Conservation (phyloP, 2,329 filamentous ascomycete species). For the Clarireedia monteithiana region DNA sequence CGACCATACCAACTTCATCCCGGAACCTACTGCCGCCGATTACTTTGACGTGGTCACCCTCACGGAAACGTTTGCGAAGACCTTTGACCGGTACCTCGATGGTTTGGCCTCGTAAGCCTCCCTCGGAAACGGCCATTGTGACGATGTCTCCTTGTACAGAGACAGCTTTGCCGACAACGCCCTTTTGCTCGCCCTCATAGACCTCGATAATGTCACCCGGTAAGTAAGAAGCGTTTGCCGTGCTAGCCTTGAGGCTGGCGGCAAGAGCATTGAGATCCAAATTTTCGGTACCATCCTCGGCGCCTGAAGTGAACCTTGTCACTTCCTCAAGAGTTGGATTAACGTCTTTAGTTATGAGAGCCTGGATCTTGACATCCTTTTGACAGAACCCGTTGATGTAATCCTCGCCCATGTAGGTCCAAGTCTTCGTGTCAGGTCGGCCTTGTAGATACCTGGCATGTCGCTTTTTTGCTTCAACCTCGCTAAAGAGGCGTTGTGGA, state of each 20-base stretch:
- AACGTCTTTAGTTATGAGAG: conserved; percentile 78
- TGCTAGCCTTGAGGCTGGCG: conserved; percentile 79
- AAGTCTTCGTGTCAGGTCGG: conserved; percentile 49
- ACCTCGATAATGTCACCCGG: conserved; percentile 96
- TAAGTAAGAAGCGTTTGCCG: conserved; percentile 74
- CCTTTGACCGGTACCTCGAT: conserved; percentile 92
- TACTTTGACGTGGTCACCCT: conserved; percentile 97
- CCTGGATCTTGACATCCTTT: conserved; percentile 87
- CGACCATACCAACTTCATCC: conserved; percentile 95
- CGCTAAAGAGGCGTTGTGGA: conserved; percentile 86
- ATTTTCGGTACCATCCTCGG: conserved; percentile 88
- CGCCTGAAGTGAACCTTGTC: conserved; percentile 82
- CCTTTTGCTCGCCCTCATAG: conserved; percentile 89
- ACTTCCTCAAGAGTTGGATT: conserved; percentile 93
- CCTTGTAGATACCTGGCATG: conserved; percentile 56
- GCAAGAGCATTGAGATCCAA: conserved; percentile 87
- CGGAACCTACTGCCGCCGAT: conserved; percentile 91
- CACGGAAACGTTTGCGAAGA: conserved; percentile 82
- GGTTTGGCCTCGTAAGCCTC: conserved; percentile 70
- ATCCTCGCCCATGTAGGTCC: conserved; percentile 79
- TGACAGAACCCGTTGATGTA: conserved; percentile 91
- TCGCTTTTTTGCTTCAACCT: conserved; percentile 83
- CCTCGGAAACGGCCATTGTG: conserved; percentile 76
- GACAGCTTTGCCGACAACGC: conserved; percentile 76
- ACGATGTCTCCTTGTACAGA: conserved; percentile 90